Base-by-base conservation (phyloP, 805 yeast species). In the Sungouiozyma intestinalis region DNA sequence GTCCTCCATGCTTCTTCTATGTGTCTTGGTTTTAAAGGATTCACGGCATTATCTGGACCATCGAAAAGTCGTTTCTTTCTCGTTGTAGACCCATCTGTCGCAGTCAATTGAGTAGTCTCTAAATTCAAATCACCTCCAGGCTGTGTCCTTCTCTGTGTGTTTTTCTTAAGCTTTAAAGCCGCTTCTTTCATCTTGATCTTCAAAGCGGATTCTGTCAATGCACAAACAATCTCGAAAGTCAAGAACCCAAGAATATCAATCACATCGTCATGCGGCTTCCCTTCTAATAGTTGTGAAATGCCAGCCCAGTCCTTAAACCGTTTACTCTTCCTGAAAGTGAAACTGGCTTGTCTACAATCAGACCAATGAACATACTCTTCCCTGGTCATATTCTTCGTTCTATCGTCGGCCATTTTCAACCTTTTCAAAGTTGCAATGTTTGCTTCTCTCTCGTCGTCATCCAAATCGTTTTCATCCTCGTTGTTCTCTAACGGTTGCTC, bases 321-420 rank as follows among this genome's bases (percentile, higher is more conserved):
- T 59, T 87, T 87, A n/a, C 84, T 83, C 60, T 92, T 92, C 51
- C 97, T 73, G 55, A 87, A 92, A 1, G 98, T 92, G 60, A 92
- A 92, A 45, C 94, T 81, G 1, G 97, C 97, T 62, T 92, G 98
- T 47, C 98, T 76, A 64, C 98, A 92, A 57, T 92, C 98, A 11
- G 95, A 85, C 97, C 97, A 92, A 60, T 92, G 98, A 15, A 88
- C 98, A 55, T 92, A 92, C 58, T 92, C 98, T 54, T 92, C 96
- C 56, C 79, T 82, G 1, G 98, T 92, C 98, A 92, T 92, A 51
- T 81, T 74, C 49, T 71, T 76, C 0, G 98, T 92, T 47, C 98
- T 72, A 40, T 92, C 96, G 63, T 92, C 98, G 3, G 97, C 97
- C 62, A 77, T 79, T 54, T 87, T 86, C 50, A 92, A 71, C 44